A percentile compares a stretch with the other conserved stretches of the same genome.
Conservation (phyloP, 2,329 filamentous ascomycete genomes). For the Penicillium digitatum region DNA sequence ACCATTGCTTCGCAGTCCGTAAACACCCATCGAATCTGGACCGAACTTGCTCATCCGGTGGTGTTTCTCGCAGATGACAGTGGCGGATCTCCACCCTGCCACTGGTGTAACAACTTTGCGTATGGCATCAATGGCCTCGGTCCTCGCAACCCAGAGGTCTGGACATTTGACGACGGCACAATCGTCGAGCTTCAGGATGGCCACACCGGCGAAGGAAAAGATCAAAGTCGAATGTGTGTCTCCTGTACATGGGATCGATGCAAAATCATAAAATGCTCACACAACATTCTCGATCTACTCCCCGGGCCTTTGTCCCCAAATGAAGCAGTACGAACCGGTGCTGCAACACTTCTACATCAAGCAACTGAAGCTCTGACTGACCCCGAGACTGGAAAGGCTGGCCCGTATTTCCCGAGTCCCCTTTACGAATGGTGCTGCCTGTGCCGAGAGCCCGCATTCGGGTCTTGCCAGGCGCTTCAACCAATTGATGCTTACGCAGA, state of each 20-base stretch:
- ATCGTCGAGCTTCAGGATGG: constrained; percentile 41
- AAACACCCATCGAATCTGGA: constrained; percentile 27
- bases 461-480: constrained; percentile 30
- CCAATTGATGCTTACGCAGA: neutral
- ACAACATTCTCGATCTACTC: constrained; percentile 31
- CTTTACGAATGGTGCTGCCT: constrained; percentile 39
- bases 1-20: neutral
- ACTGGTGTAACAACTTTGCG: constrained; percentile 40
- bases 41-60: constrained; percentile 41
- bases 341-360: constrained; percentile 22
- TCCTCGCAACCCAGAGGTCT: constrained; percentile 31
- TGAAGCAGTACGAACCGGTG: constrained; percentile 22
- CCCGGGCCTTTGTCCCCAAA: constrained; percentile 10
- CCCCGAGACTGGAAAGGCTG: neutral
- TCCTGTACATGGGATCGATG: constrained; percentile 36
- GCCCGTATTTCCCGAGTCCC: constrained; percentile 2
- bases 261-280: constrained; percentile 34
- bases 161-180: constrained; percentile 29
- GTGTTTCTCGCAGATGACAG: constrained; percentile 32
- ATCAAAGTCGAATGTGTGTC: constrained; percentile 39
- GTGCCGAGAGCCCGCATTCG: constrained; percentile 40
- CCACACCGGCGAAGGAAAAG: constrained; percentile 30
- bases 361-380: neutral
- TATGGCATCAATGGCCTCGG: constrained; percentile 43
- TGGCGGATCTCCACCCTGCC: constrained; percentile 28